phyloP scores from a whole-genome alignment of 352 stramenopile species.

The Pythium sukuiense region DNA sequence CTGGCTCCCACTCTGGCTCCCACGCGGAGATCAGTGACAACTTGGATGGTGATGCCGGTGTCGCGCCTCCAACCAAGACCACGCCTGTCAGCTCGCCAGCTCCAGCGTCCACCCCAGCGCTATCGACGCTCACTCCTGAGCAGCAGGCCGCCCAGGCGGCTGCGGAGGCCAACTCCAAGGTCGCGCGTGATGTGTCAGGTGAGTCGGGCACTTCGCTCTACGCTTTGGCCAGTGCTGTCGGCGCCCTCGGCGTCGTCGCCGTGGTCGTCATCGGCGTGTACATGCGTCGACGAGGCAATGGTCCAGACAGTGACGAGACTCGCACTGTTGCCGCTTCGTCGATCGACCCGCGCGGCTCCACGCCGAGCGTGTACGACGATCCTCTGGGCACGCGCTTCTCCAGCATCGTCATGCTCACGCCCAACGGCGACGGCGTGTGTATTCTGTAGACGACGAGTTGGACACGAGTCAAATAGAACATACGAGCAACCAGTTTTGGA shows the following conservation, averaged over 20 bases:
- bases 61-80: slow-evolving; percentile 9
- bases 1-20: background rate
- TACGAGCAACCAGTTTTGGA: background rate
- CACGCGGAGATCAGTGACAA: slow-evolving; percentile 9
- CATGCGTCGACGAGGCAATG: slow-evolving; percentile 43
- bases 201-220: slow-evolving; percentile 7
- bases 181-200: slow-evolving; percentile 37
- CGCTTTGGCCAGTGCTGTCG: slow-evolving; percentile 25
- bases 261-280: slow-evolving; percentile 59
- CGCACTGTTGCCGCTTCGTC: slow-evolving; percentile 39
- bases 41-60: slow-evolving; percentile 11
- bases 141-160: slow-evolving; percentile 14
- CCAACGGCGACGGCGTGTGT: slow-evolving; percentile 77
- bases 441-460: slow-evolving; percentile 49
- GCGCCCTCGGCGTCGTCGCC: slow-evolving; percentile 34
- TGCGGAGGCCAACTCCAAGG: slow-evolving; percentile 44
- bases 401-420: slow-evolving; percentile 88
- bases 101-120: background rate
- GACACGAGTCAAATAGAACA: background rate
- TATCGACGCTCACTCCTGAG: slow-evolving; percentile 8
- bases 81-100: background rate
- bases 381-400: slow-evolving; percentile 75
- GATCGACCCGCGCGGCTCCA: slow-evolving; percentile 42
- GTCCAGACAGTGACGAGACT: slow-evolving; percentile 30
- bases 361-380: slow-evolving; percentile 72